Percentiles rank a stretch among this genome's conserved stretches.
Evolutionary conservation across 2,329 filamentous ascomycete species (phyloP).

Genomic region (Exutisphaerella laricina): DNA sequence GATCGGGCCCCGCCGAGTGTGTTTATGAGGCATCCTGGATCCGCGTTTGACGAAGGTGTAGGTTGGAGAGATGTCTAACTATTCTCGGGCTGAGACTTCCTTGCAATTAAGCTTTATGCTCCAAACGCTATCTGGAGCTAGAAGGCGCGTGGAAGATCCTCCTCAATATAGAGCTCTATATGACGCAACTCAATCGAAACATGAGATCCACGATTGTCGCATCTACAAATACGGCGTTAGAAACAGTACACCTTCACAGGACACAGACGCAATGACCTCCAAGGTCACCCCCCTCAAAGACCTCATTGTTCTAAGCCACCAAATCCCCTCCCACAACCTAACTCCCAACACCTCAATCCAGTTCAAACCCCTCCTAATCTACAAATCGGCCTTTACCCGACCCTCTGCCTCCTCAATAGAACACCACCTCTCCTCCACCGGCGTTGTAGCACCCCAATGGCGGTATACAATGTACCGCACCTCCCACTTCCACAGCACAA

Average conservation of each 20-base stretch:
- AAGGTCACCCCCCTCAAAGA: conserved; percentile 43
- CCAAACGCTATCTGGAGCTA: too few relatives aligned
- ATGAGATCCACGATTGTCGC: not conserved
- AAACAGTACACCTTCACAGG: not conserved
- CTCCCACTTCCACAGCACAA: conserved; percentile 62
- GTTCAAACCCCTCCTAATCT: conserved; percentile 59
- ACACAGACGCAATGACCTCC: conserved; percentile 10
- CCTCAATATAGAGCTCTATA: too few relatives aligned
- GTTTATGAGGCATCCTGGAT: conserved; percentile 34
- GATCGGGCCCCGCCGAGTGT: conserved; percentile 29
- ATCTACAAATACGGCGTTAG: not conserved
- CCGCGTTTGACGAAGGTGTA: too few relatives aligned
- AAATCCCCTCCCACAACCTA: conserved; percentile 51
- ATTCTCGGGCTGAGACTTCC: too few relatives aligned
- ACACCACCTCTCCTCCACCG: conserved; percentile 48
- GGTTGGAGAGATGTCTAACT: too few relatives aligned
- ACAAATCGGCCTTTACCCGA: conserved; percentile 53
- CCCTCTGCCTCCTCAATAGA: conserved; percentile 49
- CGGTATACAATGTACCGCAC: conserved; percentile 62
- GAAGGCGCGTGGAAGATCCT: too few relatives aligned
- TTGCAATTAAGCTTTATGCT: too few relatives aligned
- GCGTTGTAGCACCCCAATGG: conserved; percentile 59
- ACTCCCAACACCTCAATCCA: conserved; percentile 62
- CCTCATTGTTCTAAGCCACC: conserved; percentile 53
- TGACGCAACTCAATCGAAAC: too few relatives aligned